These are phyloP conservation scores for Begonia peltatifolia DNA, from an alignment of 306 rosid species.

Conservation along the genomic window DNA sequence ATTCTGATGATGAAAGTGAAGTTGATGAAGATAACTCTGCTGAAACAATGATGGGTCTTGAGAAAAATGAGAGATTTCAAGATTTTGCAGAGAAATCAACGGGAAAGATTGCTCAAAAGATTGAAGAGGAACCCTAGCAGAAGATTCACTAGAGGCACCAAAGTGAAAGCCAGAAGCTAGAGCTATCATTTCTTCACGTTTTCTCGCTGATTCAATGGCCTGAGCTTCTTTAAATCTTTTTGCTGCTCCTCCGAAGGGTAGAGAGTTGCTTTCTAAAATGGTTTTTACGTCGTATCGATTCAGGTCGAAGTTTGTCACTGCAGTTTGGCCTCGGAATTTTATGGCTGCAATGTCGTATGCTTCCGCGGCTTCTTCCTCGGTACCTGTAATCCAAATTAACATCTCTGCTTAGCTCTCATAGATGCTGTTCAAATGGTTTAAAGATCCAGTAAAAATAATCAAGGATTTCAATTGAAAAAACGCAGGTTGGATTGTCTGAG, in stretches of 20 bases:
- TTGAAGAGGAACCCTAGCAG: constrained; percentile 38
- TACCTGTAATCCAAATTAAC: constrained; percentile 23
- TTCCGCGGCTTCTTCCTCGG: constrained; percentile 98
- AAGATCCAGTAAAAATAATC: too few species aligned
- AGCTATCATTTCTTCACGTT: constrained; percentile 73
- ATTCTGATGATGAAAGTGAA: constrained; percentile 49
- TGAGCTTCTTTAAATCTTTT: constrained; percentile 88
- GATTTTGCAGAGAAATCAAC: constrained; percentile 57
- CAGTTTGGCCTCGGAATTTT: constrained; percentile 82
- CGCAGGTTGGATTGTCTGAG: background rate
- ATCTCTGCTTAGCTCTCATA: background rate
- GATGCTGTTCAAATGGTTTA: background rate
- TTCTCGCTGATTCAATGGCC: constrained; percentile 70
- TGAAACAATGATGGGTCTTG: constrained; percentile 42
- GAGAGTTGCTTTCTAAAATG: constrained; percentile 76
- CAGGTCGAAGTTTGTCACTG: constrained; percentile 95
- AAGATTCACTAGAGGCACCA: constrained; percentile 20
- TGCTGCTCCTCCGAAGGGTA: constrained; percentile 92
- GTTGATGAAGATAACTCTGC: constrained; percentile 31
- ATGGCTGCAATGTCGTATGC: constrained; percentile 97
- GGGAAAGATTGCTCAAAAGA: constrained; percentile 38
- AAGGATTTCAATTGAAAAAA: background rate
- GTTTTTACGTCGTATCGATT: constrained; percentile 85
- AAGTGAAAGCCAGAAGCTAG: constrained; percentile 41
- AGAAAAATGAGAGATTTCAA: constrained; percentile 30